Evolutionary conservation across 441 rosid genomes (phyloP).

Genomic region (Dalechampia spathulata): DNA sequence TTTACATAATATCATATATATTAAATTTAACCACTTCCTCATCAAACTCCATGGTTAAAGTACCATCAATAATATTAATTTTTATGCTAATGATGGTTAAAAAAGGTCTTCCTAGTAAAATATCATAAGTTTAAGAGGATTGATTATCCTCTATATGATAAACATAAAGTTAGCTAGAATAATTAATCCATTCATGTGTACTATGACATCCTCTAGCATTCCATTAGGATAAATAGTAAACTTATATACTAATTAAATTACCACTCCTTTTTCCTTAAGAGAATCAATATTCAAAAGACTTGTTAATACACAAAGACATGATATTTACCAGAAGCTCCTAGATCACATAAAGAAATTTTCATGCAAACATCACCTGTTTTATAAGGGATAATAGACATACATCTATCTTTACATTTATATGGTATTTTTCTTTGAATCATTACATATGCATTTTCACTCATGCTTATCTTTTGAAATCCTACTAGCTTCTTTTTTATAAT

Average conservation of each 20-base stretch:
- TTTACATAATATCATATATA: too few species aligned
- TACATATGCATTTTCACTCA: too few species aligned
- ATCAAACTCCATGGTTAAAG: too few species aligned
- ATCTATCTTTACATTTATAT: neutral
- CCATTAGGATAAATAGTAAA: neutral
- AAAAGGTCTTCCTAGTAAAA: neutral
- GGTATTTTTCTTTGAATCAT: neutral
- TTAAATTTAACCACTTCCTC: too few species aligned
- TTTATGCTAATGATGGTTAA: too few species aligned
- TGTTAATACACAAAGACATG: neutral
- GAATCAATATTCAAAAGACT: too few species aligned
- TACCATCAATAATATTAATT: too few species aligned
- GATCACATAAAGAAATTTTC: neutral
- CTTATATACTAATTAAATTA: neutral
- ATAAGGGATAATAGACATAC: neutral
- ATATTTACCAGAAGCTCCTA: neutral
- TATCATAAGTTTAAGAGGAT: neutral
- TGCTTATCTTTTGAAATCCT: neutral
- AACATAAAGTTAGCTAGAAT: neutral
- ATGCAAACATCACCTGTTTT: neutral
- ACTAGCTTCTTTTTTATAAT: neutral
- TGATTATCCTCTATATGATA: neutral
- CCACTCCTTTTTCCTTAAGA: neutral
- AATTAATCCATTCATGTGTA: too few species aligned
- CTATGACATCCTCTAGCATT: neutral